These are phyloP conservation scores for Rosa lucieae DNA, from an alignment of 306 rosid species.

Conservation along the genomic window DNA sequence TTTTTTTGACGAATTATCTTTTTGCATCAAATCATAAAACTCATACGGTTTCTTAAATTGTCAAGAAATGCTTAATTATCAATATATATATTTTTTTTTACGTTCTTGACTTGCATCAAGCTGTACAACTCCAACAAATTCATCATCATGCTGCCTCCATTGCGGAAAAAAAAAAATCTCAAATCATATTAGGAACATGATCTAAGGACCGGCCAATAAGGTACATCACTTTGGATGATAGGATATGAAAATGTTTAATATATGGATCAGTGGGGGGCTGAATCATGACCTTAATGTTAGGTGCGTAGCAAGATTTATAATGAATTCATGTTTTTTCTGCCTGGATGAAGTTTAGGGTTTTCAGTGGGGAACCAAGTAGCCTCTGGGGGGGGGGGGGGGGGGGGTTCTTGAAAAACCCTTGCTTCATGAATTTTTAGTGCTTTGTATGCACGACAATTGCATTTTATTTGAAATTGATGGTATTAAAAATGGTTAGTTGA, in stretches of 20 bases:
- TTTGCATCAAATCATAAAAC: too few relatives aligned
- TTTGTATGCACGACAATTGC: not conserved
- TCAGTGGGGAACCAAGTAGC: not conserved
- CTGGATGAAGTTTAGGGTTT: not conserved
- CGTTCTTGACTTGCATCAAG: too few relatives aligned
- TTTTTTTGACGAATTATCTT: too few relatives aligned
- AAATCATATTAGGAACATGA: not conserved
- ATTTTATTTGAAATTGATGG: not conserved
- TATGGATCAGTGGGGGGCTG: slow-evolving; percentile 35
- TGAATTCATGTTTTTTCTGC: slow-evolving; percentile 12
- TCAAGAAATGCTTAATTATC: too few relatives aligned
- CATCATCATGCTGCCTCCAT: too few relatives aligned
- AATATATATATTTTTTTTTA: too few relatives aligned
- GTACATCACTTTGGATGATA: not conserved
- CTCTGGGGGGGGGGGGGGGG: not conserved
- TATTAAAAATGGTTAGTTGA: not conserved
- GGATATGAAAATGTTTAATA: not conserved
- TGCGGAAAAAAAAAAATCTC: too few relatives aligned
- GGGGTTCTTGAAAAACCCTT: not conserved
- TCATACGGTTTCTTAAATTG: too few relatives aligned
- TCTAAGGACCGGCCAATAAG: not conserved
- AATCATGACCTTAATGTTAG: slow-evolving; percentile 44
- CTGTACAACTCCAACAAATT: too few relatives aligned
- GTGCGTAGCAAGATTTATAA: slow-evolving; percentile 41
- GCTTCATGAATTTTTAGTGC: not conserved